phyloP scores from a whole-genome alignment of 768 basidiomycete genomes.

The Rhizopogon vulgaris region DNA sequence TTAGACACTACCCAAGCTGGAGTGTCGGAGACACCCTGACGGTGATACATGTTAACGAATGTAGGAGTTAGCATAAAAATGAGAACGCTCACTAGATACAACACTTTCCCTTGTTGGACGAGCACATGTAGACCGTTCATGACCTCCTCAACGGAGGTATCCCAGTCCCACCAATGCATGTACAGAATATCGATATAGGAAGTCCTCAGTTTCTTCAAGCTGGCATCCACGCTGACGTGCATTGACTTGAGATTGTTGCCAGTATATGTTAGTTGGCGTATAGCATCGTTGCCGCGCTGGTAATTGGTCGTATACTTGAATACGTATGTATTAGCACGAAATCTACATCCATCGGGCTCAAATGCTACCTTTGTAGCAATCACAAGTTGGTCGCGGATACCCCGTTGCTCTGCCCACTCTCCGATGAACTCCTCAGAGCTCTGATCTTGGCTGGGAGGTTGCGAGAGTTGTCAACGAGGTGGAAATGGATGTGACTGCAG shows the following conservation, averaged over 20 bases:
- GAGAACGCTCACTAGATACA: too few relatives aligned
- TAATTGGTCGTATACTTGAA: slow-evolving; percentile 16
- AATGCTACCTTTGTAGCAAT: slow-evolving; percentile 40
- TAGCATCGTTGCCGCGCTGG: slow-evolving; percentile 13
- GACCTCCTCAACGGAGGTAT: slow-evolving; percentile 35
- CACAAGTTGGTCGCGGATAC: slow-evolving; percentile 39
- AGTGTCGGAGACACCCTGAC: too few relatives aligned
- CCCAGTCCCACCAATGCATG: slow-evolving; percentile 34
- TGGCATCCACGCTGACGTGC: slow-evolving; percentile 31
- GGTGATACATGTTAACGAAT: too few relatives aligned
- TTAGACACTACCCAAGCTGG: slow-evolving; percentile 34
- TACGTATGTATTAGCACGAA: not conserved
- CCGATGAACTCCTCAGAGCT: slow-evolving; percentile 39
- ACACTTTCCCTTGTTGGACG: slow-evolving; percentile 29
- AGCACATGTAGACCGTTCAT: slow-evolving; percentile 34
- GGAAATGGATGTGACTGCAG: too few relatives aligned
- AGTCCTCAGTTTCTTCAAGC: slow-evolving; percentile 41
- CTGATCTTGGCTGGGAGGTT: slow-evolving; percentile 26
- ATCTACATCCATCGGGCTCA: not conserved
- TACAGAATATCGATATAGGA: slow-evolving; percentile 43
- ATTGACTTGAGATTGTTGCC: slow-evolving; percentile 42
- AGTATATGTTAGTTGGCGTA: slow-evolving; percentile 22
- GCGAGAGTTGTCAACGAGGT: not conserved
- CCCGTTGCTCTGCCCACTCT: slow-evolving; percentile 40
- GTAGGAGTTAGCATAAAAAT: too few relatives aligned